Percentiles rank a stretch among this genome's conserved stretches.
These are phyloP conservation scores for Cydonia oblonga DNA, from an alignment of 331 rosid species.

Conservation along the genomic window DNA sequence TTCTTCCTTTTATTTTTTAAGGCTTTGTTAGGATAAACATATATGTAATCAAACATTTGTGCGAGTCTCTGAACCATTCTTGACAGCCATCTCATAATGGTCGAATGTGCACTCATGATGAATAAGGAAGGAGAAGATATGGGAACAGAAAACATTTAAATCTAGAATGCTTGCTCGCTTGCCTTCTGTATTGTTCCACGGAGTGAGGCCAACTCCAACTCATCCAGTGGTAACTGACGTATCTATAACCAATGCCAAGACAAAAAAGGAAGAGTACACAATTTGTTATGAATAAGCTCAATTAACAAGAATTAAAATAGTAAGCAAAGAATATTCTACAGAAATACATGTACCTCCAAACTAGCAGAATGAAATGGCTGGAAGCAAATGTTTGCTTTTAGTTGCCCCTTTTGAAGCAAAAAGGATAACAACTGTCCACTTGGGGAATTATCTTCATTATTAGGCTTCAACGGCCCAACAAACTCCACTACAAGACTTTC, in stretches of 20 bases:
- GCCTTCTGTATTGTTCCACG: constrained; percentile 86
- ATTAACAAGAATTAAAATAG: neutral
- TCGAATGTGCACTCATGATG: neutral
- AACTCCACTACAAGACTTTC: constrained; percentile 72
- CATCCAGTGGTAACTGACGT: constrained; percentile 76
- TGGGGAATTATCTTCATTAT: constrained; percentile 35
- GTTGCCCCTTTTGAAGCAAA: constrained; percentile 74
- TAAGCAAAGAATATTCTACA: constrained; percentile 2
- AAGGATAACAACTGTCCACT: constrained; percentile 49
- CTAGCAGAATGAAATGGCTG: constrained; percentile 68
- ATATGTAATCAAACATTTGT: neutral
- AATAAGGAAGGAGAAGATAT: neutral
- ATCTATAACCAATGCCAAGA: constrained; percentile 32
- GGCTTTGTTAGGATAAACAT: neutral
- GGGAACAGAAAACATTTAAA: constrained; percentile 1
- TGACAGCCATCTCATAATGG: constrained; percentile 1
- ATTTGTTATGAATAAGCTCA: neutral
- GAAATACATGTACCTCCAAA: constrained; percentile 58
- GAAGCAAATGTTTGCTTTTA: constrained; percentile 50
- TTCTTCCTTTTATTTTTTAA: neutral
- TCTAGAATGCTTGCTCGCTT: constrained; percentile 15
- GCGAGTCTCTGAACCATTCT: neutral
- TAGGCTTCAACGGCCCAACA: constrained; percentile 59
- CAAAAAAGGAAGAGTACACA: neutral
- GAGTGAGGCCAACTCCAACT: constrained; percentile 82